Evolutionary conservation across 371 early-diverging fungal species (phyloP).

Genomic region (Mortierella sp.): DNA sequence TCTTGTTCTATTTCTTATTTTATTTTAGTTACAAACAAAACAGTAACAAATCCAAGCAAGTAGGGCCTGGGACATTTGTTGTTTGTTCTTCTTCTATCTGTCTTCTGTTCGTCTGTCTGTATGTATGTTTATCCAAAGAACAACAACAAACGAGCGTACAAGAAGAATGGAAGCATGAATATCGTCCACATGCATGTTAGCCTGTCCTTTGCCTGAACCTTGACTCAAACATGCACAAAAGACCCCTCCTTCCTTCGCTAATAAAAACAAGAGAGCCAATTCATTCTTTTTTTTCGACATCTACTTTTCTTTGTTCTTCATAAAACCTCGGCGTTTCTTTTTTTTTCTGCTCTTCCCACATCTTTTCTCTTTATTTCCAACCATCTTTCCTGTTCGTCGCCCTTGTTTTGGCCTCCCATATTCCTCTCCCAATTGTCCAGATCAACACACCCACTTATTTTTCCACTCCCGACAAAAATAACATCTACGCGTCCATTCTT

Average conservation of each 20-base stretch:
- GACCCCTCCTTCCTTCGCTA: background rate
- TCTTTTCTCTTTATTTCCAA: background rate
- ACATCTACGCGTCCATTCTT: background rate
- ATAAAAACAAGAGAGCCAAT: background rate
- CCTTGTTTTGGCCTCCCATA: slow-evolving; percentile 1
- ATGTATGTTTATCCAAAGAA: background rate
- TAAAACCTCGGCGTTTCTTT: background rate
- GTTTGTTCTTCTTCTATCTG: background rate
- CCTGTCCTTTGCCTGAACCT: background rate
- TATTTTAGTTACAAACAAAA: background rate
- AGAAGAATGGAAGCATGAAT: background rate
- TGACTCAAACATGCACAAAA: background rate
- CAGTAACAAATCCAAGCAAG: background rate
- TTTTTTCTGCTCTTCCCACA: background rate
- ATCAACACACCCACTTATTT: background rate
- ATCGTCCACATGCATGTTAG: background rate
- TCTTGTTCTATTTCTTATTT: background rate
- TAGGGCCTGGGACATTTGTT: background rate
- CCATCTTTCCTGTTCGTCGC: background rate
- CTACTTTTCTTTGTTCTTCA: background rate
- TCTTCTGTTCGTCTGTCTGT: background rate
- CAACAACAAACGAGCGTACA: background rate
- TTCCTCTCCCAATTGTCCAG: background rate
- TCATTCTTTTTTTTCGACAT: background rate
- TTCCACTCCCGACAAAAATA: background rate